Evolutionary conservation across 345 rosid species (phyloP).

Genomic region (Camelina neglecta): DNA sequence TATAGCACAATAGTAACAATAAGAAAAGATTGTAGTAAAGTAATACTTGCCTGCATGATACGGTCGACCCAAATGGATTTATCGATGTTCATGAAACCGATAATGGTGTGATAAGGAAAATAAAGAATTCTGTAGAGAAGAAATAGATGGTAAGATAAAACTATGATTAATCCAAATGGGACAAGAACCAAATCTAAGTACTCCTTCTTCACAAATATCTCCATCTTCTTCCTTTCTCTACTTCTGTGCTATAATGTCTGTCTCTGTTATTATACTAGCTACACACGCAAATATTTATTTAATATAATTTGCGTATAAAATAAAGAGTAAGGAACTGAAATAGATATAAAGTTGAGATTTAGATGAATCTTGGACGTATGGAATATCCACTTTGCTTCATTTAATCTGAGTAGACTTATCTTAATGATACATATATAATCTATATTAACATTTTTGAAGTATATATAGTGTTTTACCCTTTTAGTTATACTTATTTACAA

Average conservation of each 20-base stretch:
- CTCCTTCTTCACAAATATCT: slow-evolving; percentile 56
- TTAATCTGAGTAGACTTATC: slow-evolving; percentile 10
- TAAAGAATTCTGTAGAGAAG: slow-evolving; percentile 64
- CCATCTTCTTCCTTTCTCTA: slow-evolving; percentile 36
- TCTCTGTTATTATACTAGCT: slow-evolving; percentile 3
- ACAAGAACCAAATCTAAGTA: slow-evolving; percentile 72
- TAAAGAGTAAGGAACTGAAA: slow-evolving; percentile 30
- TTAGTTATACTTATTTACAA: too few species aligned
- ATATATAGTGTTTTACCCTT: too few species aligned
- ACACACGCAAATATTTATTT: neutral
- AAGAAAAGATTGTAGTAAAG: slow-evolving; percentile 5
- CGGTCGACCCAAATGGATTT: slow-evolving; percentile 80
- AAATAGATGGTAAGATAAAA: slow-evolving; percentile 65
- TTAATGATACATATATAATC: neutral
- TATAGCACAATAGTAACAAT: too few species aligned
- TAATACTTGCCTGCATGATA: slow-evolving; percentile 55
- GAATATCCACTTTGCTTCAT: slow-evolving; percentile 45
- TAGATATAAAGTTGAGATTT: slow-evolving; percentile 30
- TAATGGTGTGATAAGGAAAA: slow-evolving; percentile 63
- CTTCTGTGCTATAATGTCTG: slow-evolving; percentile 21
- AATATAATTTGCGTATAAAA: slow-evolving; percentile 10
- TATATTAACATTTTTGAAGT: too few species aligned
- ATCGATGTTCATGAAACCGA: slow-evolving; percentile 72
- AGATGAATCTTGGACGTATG: slow-evolving; percentile 41
- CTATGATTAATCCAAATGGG: slow-evolving; percentile 61